Evolutionary conservation across 768 basidiomycete species (phyloP).

Genomic region (Boletus vinaceobasis): DNA sequence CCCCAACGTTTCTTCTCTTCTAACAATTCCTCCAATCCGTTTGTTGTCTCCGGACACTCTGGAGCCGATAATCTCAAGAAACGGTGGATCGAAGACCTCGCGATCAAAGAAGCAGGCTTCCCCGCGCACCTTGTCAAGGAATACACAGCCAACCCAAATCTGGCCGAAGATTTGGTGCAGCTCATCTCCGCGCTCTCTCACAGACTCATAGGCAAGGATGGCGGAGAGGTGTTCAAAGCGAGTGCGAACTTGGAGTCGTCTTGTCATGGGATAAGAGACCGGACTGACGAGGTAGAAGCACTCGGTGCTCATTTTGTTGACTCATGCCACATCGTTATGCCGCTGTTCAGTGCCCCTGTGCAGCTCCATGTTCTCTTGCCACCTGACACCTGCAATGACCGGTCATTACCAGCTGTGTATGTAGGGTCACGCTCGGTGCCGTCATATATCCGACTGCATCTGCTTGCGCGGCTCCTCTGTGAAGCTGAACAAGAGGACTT

Average conservation of each 20-base stretch:
- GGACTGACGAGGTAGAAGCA: slow-evolving; percentile 47
- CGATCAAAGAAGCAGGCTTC: slow-evolving; percentile 81
- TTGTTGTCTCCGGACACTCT: slow-evolving; percentile 62
- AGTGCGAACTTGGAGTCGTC: slow-evolving; percentile 28
- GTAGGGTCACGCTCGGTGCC: slow-evolving; percentile 66
- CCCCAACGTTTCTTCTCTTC: slow-evolving; percentile 67
- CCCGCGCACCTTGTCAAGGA: slow-evolving; percentile 67
- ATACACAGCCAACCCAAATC: slow-evolving; percentile 36
- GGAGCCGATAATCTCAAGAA: slow-evolving; percentile 61
- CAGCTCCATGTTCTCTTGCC: slow-evolving; percentile 65
- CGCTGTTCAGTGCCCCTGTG: slow-evolving; percentile 62
- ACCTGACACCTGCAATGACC: slow-evolving; percentile 34
- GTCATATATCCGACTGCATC: slow-evolving; percentile 79
- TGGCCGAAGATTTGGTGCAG: slow-evolving; percentile 48
- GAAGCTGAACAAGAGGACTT: slow-evolving; percentile 54
- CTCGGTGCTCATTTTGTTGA: slow-evolving; percentile 52
- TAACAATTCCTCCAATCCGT: slow-evolving; percentile 64
- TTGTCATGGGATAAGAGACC: slow-evolving; percentile 11
- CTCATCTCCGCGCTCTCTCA: slow-evolving; percentile 55
- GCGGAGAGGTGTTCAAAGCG: slow-evolving; percentile 26
- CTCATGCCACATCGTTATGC: slow-evolving; percentile 51
- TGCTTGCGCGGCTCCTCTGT: slow-evolving; percentile 63
- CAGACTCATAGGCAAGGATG: slow-evolving; percentile 48
- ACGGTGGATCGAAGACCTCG: slow-evolving; percentile 79
- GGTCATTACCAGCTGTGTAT: slow-evolving; percentile 65